A percentile compares a stretch with the other conserved stretches of the same genome.
Conservation (phyloP, 73 alveolate genomes). For the Halteria grandinella region DNA sequence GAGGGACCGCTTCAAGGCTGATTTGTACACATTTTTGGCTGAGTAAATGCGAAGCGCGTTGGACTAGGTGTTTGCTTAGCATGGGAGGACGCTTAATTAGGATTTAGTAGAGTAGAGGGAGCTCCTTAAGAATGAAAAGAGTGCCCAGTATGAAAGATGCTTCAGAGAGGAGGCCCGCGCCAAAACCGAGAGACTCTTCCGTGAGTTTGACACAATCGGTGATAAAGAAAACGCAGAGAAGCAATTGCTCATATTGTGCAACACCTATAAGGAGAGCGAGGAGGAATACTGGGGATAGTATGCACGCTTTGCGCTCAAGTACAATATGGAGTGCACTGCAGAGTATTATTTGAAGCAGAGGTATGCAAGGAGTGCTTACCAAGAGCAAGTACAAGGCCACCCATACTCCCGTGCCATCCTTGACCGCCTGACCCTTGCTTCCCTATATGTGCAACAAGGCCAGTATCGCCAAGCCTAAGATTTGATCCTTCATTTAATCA, state of each 20-base stretch:
- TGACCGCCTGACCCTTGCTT: background rate
- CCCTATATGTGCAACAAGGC: background rate
- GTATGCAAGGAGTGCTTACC: too few relatives aligned
- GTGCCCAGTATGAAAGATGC: background rate
- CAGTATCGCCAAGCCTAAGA: slow-evolving; percentile 1
- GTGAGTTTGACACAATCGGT: slow-evolving; percentile 49
- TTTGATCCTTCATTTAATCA: slow-evolving; percentile 18
- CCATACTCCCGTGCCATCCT: background rate
- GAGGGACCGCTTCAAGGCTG: slow-evolving; percentile 90
- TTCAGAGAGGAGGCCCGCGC: slow-evolving; percentile 36
- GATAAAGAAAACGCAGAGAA: slow-evolving; percentile 51
- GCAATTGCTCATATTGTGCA: background rate
- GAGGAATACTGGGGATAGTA: background rate
- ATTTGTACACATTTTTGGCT: slow-evolving; percentile 89
- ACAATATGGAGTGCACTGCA: background rate
- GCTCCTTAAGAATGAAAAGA: slow-evolving; percentile 24
- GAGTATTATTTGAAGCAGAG: background rate
- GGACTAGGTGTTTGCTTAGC: slow-evolving; percentile 9
- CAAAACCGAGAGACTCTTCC: slow-evolving; percentile 44
- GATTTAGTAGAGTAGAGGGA: slow-evolving; percentile 34
- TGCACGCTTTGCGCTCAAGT: background rate
- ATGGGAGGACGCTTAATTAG: slow-evolving; percentile 22
- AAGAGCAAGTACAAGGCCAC: background rate
- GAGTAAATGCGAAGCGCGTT: slow-evolving; percentile 76
- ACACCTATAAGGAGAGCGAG: background rate